Base-by-base conservation (phyloP, 768 basidiomycete genomes). In the Pleurotus eryngii region DNA sequence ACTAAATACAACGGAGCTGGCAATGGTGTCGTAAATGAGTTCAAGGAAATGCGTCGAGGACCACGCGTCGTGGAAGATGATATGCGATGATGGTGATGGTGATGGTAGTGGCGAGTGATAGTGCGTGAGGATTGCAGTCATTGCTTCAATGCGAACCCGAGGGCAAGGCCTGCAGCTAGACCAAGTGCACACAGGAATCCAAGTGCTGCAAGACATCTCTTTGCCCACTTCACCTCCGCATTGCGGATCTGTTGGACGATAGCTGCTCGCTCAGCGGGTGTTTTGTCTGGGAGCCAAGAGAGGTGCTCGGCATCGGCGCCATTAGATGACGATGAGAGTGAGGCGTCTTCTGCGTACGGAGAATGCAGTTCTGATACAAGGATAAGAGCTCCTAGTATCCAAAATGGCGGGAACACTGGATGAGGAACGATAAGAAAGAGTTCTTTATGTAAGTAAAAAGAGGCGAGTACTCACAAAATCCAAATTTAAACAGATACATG, bases 191-290 rank as follows among this genome's bases (percentile, higher is more conserved):
- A 51, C 55, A 87, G 69, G 22, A 75, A 69, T 17, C 81, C 40
- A 30, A 86, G 72, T 1, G 87, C 86, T 60, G 66, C 76, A 37
- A 84, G 70, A 66, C 82, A 85, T 8, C 81, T 72, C 57, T 69
- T 72, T 4, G 83, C 83, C 83, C 83, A 85, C 60, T 84, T 83
- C 38, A 76, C 57, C 59, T 86, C 84, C 3, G 72, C 69, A 38
- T 61, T 66, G 60, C 82, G 77, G 70, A 84, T 76, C 53, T 75
- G 69, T 4, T 68, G 68, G 46, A 85, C 72, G 35, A 84, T 72
- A 46, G 71, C 67, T 47, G 73, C 70, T 27, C 72, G 77, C 61
- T 84, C 84, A 4, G 73, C 78, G 53, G 75, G 74, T 2, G 82
- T 81, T 68, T 80, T 84, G 57, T 80, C 82, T 0, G 78, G 72